Evolutionary conservation across 2,329 filamentous ascomycete genomes (phyloP).

Genomic region (Penicillium sclerotiorum): DNA sequence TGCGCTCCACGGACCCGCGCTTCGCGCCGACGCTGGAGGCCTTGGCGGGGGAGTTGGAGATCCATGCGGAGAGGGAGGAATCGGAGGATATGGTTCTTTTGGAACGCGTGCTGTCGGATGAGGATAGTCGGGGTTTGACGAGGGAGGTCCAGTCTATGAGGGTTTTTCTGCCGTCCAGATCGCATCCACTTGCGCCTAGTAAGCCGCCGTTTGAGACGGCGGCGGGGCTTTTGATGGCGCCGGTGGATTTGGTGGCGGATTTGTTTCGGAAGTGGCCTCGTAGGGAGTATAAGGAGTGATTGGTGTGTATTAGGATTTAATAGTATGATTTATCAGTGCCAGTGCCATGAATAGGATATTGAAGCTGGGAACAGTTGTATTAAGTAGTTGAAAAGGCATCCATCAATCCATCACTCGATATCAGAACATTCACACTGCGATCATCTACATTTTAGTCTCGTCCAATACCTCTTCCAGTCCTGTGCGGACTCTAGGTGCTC

Average conservation of each 20-base stretch:
- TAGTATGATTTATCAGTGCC: no score
- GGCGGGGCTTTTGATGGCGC: conserved; percentile 57
- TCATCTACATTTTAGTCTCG: no score
- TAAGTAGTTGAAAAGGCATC: no score
- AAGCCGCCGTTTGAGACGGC: conserved; percentile 61
- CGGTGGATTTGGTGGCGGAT: conserved; percentile 60
- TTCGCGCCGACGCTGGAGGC: conserved; percentile 50
- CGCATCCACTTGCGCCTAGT: conserved; percentile 54
- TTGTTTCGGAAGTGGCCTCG: conserved; percentile 59
- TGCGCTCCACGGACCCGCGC: conserved; percentile 42
- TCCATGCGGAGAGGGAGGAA: conserved; percentile 58
- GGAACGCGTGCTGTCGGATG: conserved; percentile 44
- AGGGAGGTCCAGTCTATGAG: conserved; percentile 56
- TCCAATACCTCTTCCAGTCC: no score
- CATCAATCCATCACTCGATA: no score
- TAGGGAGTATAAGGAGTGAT: not conserved
- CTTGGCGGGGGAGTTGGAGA: conserved; percentile 46
- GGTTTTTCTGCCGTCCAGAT: conserved; percentile 55
- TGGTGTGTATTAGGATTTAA: not conserved
- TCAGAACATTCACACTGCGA: no score
- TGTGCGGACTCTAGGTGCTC: no score
- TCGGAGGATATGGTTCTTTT: conserved; percentile 51
- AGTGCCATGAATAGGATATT: no score
- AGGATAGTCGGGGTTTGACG: conserved; percentile 43
- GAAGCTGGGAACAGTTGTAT: no score